Evolutionary conservation across 2,329 filamentous ascomycete genomes (phyloP).

Genomic region (Neopestalotiopsis sp.): DNA sequence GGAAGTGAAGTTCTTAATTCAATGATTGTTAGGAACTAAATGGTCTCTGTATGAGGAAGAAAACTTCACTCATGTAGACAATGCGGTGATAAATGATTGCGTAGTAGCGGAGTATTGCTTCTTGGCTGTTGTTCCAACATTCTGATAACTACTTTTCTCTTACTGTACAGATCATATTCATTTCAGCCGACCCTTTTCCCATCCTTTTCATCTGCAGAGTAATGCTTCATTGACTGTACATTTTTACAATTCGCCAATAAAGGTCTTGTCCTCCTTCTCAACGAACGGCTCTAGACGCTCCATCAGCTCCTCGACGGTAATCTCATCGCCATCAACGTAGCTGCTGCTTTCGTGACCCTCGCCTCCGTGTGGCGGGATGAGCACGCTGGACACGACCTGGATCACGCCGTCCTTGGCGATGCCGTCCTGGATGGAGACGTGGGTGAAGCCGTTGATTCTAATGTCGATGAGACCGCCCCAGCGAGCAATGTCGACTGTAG

Average conservation of each 20-base stretch:
- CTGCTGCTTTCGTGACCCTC: conserved; percentile 32
- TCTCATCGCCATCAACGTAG: conserved; percentile 50
- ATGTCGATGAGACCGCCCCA: conserved; percentile 74
- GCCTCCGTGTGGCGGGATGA: conserved; percentile 74
- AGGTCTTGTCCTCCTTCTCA: background rate
- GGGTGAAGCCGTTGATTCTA: conserved; percentile 75
- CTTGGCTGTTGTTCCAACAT: no score
- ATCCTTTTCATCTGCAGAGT: background rate
- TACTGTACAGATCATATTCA: background rate
- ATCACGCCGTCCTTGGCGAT: conserved; percentile 82
- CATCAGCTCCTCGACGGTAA: conserved; percentile 66
- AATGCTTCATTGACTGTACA: background rate
- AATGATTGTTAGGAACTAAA: no score
- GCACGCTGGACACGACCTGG: conserved; percentile 74
- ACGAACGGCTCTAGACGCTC: conserved; percentile 48
- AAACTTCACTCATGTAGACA: no score
- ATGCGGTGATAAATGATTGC: no score
- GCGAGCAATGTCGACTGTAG: conserved; percentile 68
- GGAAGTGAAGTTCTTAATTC: no score
- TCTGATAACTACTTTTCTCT: background rate
- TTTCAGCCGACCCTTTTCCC: background rate
- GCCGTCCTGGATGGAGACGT: conserved; percentile 71
- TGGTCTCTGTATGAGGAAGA: no score
- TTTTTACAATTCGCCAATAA: conserved; percentile 8
- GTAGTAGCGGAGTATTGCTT: no score